Percentiles rank a stretch among this genome's conserved stretches.
These are phyloP conservation scores for Aschersonia sp. DNA, from an alignment of 2,329 filamentous ascomycete genomes.

Conservation along the genomic window DNA sequence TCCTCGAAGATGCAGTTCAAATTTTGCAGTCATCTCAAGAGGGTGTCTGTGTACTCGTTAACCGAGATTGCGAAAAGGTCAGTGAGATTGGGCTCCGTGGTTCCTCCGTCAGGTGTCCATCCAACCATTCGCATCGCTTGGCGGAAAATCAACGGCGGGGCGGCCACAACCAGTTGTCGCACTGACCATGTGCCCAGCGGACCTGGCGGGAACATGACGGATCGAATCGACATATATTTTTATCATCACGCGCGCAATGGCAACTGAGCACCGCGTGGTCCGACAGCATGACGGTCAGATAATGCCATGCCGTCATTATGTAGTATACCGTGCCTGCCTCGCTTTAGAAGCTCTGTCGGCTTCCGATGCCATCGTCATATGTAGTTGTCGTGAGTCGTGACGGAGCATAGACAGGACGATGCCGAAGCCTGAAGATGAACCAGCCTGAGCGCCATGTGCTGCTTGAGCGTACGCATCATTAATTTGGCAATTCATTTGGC, in stretches of 20 bases:
- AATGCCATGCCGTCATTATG: neutral
- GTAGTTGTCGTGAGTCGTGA: no score
- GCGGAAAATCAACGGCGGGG: constrained; percentile 1
- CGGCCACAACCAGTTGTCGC: constrained; percentile 1
- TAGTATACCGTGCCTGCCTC: neutral
- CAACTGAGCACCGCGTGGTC: neutral
- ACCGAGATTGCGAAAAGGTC: constrained; percentile 2
- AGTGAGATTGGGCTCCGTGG: neutral
- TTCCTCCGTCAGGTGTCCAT: neutral
- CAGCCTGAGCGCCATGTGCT: neutral
- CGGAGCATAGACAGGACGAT: no score
- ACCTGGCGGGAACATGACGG: constrained; percentile 1
- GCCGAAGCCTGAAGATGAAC: neutral
- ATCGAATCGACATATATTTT: neutral
- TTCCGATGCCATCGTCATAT: no score
- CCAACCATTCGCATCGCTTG: constrained; percentile 1
- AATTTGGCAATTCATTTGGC: neutral
- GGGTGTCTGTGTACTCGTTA: neutral
- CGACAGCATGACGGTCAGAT: neutral
- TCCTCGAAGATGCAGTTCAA: neutral
- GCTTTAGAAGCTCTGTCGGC: neutral
- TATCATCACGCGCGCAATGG: neutral
- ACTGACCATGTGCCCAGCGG: constrained; percentile 1
- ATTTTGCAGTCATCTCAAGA: neutral
- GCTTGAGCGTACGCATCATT: neutral